A percentile compares a stretch with the other conserved stretches of the same genome.
Evolutionary conservation across 768 basidiomycete genomes (phyloP).

Genomic region (Leccinum boreale): DNA sequence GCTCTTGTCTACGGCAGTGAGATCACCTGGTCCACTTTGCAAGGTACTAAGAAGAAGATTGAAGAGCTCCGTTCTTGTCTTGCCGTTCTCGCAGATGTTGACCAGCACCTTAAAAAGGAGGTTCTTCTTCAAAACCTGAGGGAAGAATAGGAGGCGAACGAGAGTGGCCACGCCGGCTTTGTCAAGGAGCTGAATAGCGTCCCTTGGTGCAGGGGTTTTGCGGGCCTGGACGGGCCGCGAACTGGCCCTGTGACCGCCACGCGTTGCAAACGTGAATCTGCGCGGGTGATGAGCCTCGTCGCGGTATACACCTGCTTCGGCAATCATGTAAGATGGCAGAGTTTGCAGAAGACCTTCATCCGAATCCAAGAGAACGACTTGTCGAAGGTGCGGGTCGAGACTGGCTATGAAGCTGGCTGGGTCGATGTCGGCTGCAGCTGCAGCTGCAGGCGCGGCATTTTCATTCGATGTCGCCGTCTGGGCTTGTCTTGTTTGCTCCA

Average conservation of each 20-base stretch:
- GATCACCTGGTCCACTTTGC: constrained; percentile 92
- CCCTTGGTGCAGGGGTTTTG: constrained; percentile 61
- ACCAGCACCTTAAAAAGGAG: constrained; percentile 86
- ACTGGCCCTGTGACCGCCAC: constrained; percentile 23
- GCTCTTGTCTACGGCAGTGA: constrained; percentile 88
- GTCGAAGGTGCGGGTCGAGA: constrained; percentile 83
- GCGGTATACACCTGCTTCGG: constrained; percentile 75
- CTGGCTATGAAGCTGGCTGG: constrained; percentile 90
- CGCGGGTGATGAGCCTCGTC: constrained; percentile 45
- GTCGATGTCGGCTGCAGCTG: constrained; percentile 73
- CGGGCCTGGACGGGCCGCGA: constrained; percentile 35
- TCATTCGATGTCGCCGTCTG: constrained; percentile 31
- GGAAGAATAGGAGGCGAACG: constrained; percentile 93
- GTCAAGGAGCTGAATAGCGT: constrained; percentile 92
- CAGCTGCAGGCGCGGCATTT: constrained; percentile 34
- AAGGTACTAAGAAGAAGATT: constrained; percentile 91
- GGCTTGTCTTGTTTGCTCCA: constrained; percentile 69
- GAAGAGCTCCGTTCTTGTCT: constrained; percentile 88
- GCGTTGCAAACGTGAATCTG: constrained; percentile 30
- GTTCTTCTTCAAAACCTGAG: constrained; percentile 83
- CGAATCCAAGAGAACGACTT: constrained; percentile 87
- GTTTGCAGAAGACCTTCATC: constrained; percentile 82
- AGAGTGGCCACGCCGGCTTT: constrained; percentile 85
- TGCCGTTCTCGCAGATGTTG: constrained; percentile 93
- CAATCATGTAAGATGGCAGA: constrained; percentile 81